Base-by-base conservation (phyloP, 441 rosid genomes). In the Dalechampia spathulata region DNA sequence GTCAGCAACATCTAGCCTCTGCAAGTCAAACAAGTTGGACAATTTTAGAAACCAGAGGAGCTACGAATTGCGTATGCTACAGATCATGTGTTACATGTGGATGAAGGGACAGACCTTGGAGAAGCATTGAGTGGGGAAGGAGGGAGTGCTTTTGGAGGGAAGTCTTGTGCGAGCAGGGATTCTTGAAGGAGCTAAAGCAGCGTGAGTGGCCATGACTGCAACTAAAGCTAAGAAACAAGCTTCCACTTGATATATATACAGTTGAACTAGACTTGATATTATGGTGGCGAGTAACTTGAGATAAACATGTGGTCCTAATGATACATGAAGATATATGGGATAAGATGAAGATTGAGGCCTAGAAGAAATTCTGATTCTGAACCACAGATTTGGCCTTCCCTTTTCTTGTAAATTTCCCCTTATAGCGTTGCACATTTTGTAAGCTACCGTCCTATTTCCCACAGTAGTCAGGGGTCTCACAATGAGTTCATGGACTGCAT, bases 111-210 rank as follows among this genome's bases (percentile, higher is more conserved):
- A 52, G 52, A 76, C 86, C 96, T 83, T 86, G 58, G 82, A 17
- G 59, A 82, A 80, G 82, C 89, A 83, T 61, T 83, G 93, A 52
- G 88, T 49, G 16, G 96, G 83, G 72, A 86, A 79, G 55, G 86
- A 76, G 71, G 73, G 75, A 19, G 70, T 53, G 57, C 46, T 62
- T 79, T 74, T 88, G 63, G 87, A 80, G 23, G 80, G 82, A 61
- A 81, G 78, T 74, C 82, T 82, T 28, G 85, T 67, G 41, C 61
- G 71, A 56, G 83, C 73, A 2, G 82, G 88, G 68, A 85, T 69
- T 70, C 96, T 85, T 4, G 92, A 81, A 58, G 94, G 77, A 69
- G 94, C 96, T 25, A 92, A 83, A 77, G 92, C 90, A 72, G 96
- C 85, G 65, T 83, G 90, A 54, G 87, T 73, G 58, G 99, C 94